A percentile compares a stretch with the other conserved stretches of the same genome.
Evolutionary conservation across 805 yeast species (phyloP).

Genomic region (Tetrapisispora arboricola): DNA sequence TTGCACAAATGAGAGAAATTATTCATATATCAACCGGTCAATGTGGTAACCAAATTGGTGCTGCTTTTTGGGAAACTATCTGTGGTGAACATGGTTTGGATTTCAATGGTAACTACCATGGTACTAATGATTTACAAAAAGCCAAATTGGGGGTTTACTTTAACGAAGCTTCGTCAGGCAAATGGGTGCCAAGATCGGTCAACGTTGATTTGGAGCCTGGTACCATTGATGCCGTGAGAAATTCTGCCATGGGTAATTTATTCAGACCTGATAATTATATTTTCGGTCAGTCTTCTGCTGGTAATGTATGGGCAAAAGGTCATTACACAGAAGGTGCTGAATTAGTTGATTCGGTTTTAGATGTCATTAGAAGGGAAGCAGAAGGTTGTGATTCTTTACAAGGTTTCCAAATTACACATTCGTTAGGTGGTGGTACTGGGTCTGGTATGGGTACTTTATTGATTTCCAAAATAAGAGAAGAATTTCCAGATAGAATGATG

Average conservation of each 20-base stretch:
- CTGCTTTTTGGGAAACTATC: slow-evolving; percentile 88
- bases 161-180: slow-evolving; percentile 77
- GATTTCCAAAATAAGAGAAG: slow-evolving; percentile 79
- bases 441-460: slow-evolving; percentile 92
- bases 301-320: slow-evolving; percentile 96
- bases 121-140: slow-evolving; percentile 42
- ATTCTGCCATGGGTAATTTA: slow-evolving; percentile 71
- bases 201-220: slow-evolving; percentile 92
- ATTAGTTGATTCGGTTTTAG: slow-evolving; percentile 80
- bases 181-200: slow-evolving; percentile 90
- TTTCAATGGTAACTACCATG: slow-evolving; percentile 62
- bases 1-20: slow-evolving; percentile 38
- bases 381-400: slow-evolving; percentile 88
- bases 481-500: slow-evolving; percentile 92
- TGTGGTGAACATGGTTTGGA: slow-evolving; percentile 84
- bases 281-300: slow-evolving; percentile 86
- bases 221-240: slow-evolving; percentile 75
- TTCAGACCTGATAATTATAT: slow-evolving; percentile 90
- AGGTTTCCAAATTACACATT: slow-evolving; percentile 85
- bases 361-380: slow-evolving; percentile 85
- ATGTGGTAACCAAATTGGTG: slow-evolving; percentile 98
- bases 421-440: slow-evolving; percentile 89
- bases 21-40: slow-evolving; percentile 96
- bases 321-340: slow-evolving; percentile 96
- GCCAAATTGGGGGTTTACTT: slow-evolving; percentile 70